Base-by-base conservation (phyloP, 176 grass and related monocot genomes). In the Secale cereale region DNA sequence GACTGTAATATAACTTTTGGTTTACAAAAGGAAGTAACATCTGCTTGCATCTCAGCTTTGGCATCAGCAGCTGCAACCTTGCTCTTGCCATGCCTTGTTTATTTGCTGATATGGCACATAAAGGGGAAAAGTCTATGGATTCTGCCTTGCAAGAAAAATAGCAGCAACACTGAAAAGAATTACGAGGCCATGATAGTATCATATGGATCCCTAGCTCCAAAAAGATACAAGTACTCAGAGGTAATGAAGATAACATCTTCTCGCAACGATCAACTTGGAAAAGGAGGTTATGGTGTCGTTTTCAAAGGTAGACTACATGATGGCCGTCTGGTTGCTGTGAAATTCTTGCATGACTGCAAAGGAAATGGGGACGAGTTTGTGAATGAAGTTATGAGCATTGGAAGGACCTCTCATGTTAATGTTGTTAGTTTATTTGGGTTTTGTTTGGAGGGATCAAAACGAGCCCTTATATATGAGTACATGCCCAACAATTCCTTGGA, bases 201-300 rank as follows among this genome's bases (percentile, higher is more conserved):
- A 56, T 54, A 35, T 68, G 12, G 17, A 62, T 45, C 66, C 69
- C 11, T 85, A 54, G 10, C 92, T 66, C 82, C 82, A 75, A 89
- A 80, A 85, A 87, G 83, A 63, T 94, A 86, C 23, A 92, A 70
- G 20, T 91, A 91, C n/a, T 64, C 75, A n/a, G 90, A 95, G 35
- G 37, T 79, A 65, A 89, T 61, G 65, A 90, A 85, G 33, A 88
- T 95, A 46, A 91, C 88, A 2, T 71, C 77, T n/a, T 89, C 31
- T 37, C 67, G 88, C 1, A 73, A 22, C 14, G 67, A 85, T 36
- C 89, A 89, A 20, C 80, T 92, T 8, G 90, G 93, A 12, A 54
- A 85, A 81, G 93, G 91, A 46, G 93, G 91, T 9, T 95, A 85
- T 79, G 93, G 93, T 19, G 72, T n/a, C 0, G 90, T 95, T 46